Evolutionary conservation across 2,329 filamentous ascomycete species (phyloP).

Genomic region (Keithomyces neogunnii): DNA sequence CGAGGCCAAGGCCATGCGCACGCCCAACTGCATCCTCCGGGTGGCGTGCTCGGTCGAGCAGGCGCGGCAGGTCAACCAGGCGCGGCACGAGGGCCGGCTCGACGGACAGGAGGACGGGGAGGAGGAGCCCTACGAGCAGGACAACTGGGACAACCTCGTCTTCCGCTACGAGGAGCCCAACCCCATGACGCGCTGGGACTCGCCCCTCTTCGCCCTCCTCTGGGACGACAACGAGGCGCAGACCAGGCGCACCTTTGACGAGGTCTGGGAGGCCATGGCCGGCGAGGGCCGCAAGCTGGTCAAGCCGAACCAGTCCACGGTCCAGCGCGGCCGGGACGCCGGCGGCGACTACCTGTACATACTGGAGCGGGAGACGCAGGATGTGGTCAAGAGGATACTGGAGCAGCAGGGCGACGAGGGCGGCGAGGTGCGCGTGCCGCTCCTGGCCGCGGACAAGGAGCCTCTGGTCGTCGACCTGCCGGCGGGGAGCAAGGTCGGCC

Average conservation of each 20-base stretch:
- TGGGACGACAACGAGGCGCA: conserved; percentile 66
- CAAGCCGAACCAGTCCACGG: conserved; percentile 66
- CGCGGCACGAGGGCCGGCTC: conserved; percentile 24
- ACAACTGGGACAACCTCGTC: conserved; percentile 69
- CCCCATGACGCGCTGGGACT: conserved; percentile 77
- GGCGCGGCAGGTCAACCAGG: conserved; percentile 51
- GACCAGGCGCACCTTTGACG: conserved; percentile 45
- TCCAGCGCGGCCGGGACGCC: conserved; percentile 54
- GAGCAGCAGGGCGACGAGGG: conserved; percentile 65
- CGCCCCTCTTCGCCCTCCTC: conserved; percentile 69
- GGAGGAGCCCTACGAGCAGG: conserved; percentile 38
- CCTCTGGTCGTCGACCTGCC: conserved; percentile 58
- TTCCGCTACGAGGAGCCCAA: conserved; percentile 84
- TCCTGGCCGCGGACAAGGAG: conserved; percentile 26
- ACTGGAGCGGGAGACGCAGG: conserved; percentile 70
- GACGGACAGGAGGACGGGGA: neutral
- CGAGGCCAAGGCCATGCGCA: conserved; percentile 72
- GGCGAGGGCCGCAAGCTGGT: conserved; percentile 56
- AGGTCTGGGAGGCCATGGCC: conserved; percentile 67
- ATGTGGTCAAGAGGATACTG: conserved; percentile 61
- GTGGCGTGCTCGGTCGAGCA: conserved; percentile 47
- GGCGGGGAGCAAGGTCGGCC: conserved; percentile 48
- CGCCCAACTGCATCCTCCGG: conserved; percentile 66
- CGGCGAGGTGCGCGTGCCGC: conserved; percentile 44
- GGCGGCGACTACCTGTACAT: conserved; percentile 70